Evolutionary conservation across 2,329 filamentous ascomycete genomes (phyloP).

Genomic region (Byssoonygena ceratinophila): DNA sequence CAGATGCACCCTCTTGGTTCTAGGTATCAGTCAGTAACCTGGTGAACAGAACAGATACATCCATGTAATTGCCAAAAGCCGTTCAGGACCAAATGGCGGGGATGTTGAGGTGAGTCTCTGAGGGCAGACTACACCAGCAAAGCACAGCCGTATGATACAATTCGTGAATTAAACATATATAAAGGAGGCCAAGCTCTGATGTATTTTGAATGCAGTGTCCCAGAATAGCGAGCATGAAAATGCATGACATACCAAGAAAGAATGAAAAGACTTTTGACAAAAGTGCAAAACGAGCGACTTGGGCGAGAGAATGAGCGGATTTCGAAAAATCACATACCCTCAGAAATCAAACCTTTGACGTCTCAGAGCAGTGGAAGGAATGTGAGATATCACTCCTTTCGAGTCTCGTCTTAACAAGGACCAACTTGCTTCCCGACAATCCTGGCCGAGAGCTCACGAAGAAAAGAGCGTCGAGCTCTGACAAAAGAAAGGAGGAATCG

Average conservation of each 20-base stretch:
- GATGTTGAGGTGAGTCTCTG: background rate
- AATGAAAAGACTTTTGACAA: conserved; percentile 3
- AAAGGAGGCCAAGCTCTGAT: background rate
- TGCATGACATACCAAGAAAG: conserved; percentile 12
- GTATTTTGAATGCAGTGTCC: background rate
- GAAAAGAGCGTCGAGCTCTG: conserved; percentile 11
- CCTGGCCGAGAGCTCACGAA: conserved; percentile 8
- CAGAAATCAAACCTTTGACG: conserved; percentile 7
- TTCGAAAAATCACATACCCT: conserved; percentile 1
- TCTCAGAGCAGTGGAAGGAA: conserved; percentile 4
- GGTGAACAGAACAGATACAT: background rate
- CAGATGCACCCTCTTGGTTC: background rate
- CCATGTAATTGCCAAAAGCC: background rate
- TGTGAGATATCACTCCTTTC: background rate
- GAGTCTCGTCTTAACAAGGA: conserved; percentile 1
- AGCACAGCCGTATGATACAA: background rate
- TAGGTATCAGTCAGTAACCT: conserved; percentile 1
- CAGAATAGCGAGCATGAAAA: background rate
- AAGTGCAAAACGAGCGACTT: conserved; percentile 11
- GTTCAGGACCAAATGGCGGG: background rate
- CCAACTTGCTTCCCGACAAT: conserved; percentile 2
- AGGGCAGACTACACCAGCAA: background rate
- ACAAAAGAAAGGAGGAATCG: background rate
- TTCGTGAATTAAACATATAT: background rate
- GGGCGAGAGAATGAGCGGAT: conserved; percentile 1